These are phyloP conservation scores for Aspergillus proliferans DNA, from an alignment of 2,329 filamentous ascomycete species.

Conservation along the genomic window DNA sequence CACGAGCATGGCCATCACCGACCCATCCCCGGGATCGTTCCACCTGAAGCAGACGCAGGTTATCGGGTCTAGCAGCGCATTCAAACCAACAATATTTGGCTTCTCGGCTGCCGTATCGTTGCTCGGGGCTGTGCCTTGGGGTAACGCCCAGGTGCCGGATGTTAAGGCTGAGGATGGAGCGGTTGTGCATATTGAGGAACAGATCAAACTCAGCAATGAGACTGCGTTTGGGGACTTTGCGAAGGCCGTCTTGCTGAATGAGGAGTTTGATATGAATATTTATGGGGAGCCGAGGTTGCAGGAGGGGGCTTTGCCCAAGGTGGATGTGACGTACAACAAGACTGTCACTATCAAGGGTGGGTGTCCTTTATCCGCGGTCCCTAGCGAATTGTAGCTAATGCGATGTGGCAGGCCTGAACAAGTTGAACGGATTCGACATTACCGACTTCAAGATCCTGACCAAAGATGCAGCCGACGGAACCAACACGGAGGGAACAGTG, in stretches of 20 bases:
- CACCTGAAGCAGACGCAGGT: conserved; percentile 44
- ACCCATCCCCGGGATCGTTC: conserved; percentile 46
- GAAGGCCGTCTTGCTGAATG: conserved; percentile 42
- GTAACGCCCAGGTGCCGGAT: conserved; percentile 42
- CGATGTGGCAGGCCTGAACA: conserved; percentile 49
- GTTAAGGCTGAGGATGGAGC: conserved; percentile 40
- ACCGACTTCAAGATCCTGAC: conserved; percentile 44
- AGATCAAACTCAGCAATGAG: conserved; percentile 37
- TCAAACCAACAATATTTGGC: conserved; percentile 48
- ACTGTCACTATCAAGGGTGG: conserved; percentile 52
- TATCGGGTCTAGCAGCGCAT: conserved; percentile 44
- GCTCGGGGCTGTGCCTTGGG: conserved; percentile 38
- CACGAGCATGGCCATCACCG: conserved; percentile 44
- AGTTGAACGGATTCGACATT: conserved; percentile 47
- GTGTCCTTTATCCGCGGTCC: conserved; percentile 1
- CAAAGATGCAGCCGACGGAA: conserved; percentile 34
- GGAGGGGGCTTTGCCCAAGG: conserved; percentile 45
- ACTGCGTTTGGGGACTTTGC: conserved; percentile 47
- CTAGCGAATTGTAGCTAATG: neutral
- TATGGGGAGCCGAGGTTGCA: conserved; percentile 49
- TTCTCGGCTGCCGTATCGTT: conserved; percentile 51
- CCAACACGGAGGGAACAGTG: conserved; percentile 51
- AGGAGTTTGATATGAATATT: conserved; percentile 46
- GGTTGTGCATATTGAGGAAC: conserved; percentile 39
- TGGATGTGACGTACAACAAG: conserved; percentile 51